These are phyloP conservation scores for Verticillium dahliae DNA, from an alignment of 2,329 filamentous ascomycete genomes.

Conservation along the genomic window DNA sequence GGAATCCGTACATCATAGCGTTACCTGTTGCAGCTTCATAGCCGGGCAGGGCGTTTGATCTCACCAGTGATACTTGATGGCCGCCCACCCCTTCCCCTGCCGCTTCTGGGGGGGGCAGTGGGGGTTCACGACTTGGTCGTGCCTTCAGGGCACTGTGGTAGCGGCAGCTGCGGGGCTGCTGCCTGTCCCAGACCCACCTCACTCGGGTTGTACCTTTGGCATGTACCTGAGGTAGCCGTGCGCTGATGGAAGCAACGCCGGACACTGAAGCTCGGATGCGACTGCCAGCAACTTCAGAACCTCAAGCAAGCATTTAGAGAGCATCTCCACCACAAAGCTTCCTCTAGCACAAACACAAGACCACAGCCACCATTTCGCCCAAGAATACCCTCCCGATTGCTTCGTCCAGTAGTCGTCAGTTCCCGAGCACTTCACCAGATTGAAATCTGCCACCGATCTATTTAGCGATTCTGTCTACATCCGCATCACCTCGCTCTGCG, in stretches of 20 bases:
- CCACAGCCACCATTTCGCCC: not conserved
- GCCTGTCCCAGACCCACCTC: not conserved
- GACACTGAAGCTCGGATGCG: not conserved
- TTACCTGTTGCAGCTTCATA: not conserved
- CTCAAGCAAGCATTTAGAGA: no score
- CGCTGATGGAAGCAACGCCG: not conserved
- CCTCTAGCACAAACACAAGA: not conserved
- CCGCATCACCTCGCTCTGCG: not conserved
- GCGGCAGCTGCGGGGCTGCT: not conserved
- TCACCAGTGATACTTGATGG: constrained; percentile 1
- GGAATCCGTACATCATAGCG: not conserved
- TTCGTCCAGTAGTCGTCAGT: not conserved
- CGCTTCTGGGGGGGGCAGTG: not conserved
- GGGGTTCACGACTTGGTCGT: not conserved
- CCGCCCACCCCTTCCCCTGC: not conserved
- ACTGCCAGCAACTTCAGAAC: not conserved
- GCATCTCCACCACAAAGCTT: not conserved
- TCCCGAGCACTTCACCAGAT: not conserved
- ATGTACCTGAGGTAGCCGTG: not conserved
- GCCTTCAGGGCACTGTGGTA: not conserved
- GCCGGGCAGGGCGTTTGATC: not conserved
- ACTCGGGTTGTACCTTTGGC: no score
- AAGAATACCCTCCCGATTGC: not conserved
- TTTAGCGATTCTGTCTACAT: not conserved
- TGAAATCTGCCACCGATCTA: not conserved